Conservation (phyloP, 352 stramenopile genomes). For the Pythium rishiriense region DNA sequence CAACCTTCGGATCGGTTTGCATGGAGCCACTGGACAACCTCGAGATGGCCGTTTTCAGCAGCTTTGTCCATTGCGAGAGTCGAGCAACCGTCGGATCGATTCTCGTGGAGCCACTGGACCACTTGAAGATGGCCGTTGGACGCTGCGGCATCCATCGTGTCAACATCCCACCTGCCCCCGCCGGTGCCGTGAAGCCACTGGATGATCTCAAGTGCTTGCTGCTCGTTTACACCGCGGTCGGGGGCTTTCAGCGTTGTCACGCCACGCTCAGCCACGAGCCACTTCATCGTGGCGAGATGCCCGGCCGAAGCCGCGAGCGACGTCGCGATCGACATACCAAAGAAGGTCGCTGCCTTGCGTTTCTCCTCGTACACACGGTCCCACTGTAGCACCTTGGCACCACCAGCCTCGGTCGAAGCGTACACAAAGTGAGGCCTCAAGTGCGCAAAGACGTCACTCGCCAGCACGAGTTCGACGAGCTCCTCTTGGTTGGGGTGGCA, state of each 20-base stretch:
- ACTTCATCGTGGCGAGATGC: background rate
- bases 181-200: background rate
- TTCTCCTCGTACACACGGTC: background rate
- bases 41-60: background rate
- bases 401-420: background rate
- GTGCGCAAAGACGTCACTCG: background rate
- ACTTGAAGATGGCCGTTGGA: background rate
- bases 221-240: background rate
- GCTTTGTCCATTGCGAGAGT: background rate
- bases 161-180: background rate
- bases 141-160: background rate
- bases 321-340: background rate
- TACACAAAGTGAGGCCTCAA: background rate
- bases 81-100: background rate
- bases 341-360: background rate
- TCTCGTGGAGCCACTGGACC: background rate
- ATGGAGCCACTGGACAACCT: background rate
- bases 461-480: background rate
- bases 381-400: background rate
- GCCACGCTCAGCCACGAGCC: background rate
- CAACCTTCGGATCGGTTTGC: background rate
- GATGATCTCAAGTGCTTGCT: background rate
- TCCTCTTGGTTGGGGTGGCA: background rate
- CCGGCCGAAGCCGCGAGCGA: background rate
- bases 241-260: background rate